Evolutionary conservation across 2,329 filamentous ascomycete species (phyloP).

Genomic region (Paraphaeosphaeria minitans): DNA sequence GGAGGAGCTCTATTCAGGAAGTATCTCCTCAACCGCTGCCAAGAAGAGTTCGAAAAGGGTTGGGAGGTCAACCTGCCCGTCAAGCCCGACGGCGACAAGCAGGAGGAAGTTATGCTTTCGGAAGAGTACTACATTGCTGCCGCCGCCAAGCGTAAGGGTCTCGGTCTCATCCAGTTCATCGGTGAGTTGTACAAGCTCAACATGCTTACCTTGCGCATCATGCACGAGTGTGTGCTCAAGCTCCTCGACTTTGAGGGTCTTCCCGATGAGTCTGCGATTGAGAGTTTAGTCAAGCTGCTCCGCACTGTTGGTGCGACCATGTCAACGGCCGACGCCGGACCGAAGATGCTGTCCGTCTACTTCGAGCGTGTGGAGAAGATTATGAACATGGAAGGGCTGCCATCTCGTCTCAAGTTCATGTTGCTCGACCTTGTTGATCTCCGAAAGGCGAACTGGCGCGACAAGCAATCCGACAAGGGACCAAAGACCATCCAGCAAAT

Average conservation of each 20-base stretch:
- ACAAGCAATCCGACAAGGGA: slow-evolving; percentile 90
- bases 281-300: slow-evolving; percentile 91
- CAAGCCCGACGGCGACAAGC: slow-evolving; percentile 70
- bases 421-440: slow-evolving; percentile 92
- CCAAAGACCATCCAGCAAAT: slow-evolving; percentile 97
- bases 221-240: slow-evolving; percentile 98
- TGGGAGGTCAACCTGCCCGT: slow-evolving; percentile 89
- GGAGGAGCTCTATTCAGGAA: slow-evolving; percentile 97
- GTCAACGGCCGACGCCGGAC: slow-evolving; percentile 78
- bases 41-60: slow-evolving; percentile 97
- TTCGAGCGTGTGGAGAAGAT: slow-evolving; percentile 86
- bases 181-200: slow-evolving; percentile 88
- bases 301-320: slow-evolving; percentile 89
- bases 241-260: slow-evolving; percentile 92
- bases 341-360: slow-evolving; percentile 88
- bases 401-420: slow-evolving; percentile 94
- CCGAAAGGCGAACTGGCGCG: slow-evolving; percentile 75
- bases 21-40: slow-evolving; percentile 96
- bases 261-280: slow-evolving; percentile 94
- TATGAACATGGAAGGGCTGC: slow-evolving; percentile 74
- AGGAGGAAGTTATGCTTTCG: slow-evolving; percentile 84
- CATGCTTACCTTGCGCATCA: slow-evolving; percentile 98
- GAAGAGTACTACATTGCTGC: slow-evolving; percentile 96
- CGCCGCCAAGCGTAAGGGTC: slow-evolving; percentile 92
- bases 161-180: slow-evolving; percentile 98